Evolutionary conservation across 192 early-diverging fungal genomes (phyloP), one percentile per base, ranked within the genome.

Genomic region (Coemansia sp.): DNA sequence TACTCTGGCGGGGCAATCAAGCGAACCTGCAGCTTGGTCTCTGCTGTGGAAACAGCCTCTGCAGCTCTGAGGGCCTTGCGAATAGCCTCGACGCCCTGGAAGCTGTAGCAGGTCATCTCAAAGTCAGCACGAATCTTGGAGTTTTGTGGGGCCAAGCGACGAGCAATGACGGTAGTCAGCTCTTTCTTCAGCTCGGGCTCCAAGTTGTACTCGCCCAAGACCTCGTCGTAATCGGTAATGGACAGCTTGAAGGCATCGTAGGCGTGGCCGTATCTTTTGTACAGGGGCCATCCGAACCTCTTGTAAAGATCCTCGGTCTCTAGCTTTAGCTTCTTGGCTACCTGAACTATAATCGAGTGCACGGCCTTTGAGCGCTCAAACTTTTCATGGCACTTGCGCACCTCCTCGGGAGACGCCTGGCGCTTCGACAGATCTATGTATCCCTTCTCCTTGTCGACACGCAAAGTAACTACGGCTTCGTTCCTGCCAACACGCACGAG

Each of bases 401-500:
- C 86, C 66, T 99, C 95, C 70, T 96, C 95, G 10, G 90, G 85
- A 14, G 88, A 88, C 39, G 95, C 94, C 66, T 92, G 86, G 73
- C 94, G 89, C 88, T 99, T 99, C 7, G 94, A 95, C 72, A 99
- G 76, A 82, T 99, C 97, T 77, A 99, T 99, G 83, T 99, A 99
- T 28, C 95, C 94, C 80, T 97, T 99, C 75, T 96, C 95, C 83
- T 92, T 90, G 83, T 99, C 97, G 7, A 99, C 95, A 66, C 95
- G 84, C 69, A 95, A 85, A 3, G 97, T 95, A 21, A 94, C 90
- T 24, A 93, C 95, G 56, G 96, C 91, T 76, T 99, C 95, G 71
- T 92, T 91, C 71, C 88, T 85, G 48, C 95, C 95, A 31, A 98
- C 91, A 43, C 95, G 87, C 70, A 99, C 92, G 35, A 96, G 83